Percentiles rank a stretch among this genome's conserved stretches.
Evolutionary conservation across 495 filamentous ascomycete genomes (phyloP).

Genomic region (Aspergillus baeticus): DNA sequence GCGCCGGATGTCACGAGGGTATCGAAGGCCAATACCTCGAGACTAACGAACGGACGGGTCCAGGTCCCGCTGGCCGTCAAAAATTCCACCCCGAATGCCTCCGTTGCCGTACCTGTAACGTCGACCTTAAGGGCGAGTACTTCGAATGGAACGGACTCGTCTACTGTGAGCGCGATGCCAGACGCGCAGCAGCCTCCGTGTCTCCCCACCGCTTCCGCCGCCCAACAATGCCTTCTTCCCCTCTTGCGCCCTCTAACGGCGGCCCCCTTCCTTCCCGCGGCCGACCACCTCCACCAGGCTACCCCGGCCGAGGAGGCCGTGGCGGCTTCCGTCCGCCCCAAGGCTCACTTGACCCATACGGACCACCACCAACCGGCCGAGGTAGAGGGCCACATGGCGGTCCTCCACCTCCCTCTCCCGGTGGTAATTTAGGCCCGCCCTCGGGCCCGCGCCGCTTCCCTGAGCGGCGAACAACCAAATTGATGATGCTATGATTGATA

Average conservation of each 20-base stretch:
- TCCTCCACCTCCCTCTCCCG: slow-evolving; percentile 20
- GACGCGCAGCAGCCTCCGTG: slow-evolving; percentile 50
- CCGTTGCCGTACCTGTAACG: slow-evolving; percentile 60
- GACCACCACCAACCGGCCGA: neutral
- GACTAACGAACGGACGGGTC: slow-evolving; percentile 49
- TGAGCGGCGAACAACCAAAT: slow-evolving; percentile 77
- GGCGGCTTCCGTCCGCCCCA: slow-evolving; percentile 22
- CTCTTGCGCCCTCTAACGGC: slow-evolving; percentile 13
- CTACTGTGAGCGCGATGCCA: slow-evolving; percentile 87
- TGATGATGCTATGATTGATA: slow-evolving; percentile 77
- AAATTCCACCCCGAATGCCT: slow-evolving; percentile 91
- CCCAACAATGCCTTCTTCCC: slow-evolving; percentile 33
- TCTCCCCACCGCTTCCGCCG: slow-evolving; percentile 33
- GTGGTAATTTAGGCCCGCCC: neutral
- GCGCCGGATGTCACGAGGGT: slow-evolving; percentile 72
- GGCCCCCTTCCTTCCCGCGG: slow-evolving; percentile 14
- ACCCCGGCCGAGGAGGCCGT: slow-evolving; percentile 25
- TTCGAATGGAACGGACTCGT: slow-evolving; percentile 64
- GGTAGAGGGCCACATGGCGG: slow-evolving; percentile 20
- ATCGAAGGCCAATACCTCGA: slow-evolving; percentile 97
- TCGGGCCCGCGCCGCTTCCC: slow-evolving; percentile 47
- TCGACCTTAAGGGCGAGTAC: slow-evolving; percentile 64
- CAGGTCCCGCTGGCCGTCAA: slow-evolving; percentile 50
- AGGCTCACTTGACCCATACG: slow-evolving; percentile 17
- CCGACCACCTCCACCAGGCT: slow-evolving; percentile 23